These are phyloP conservation scores for Beverwykella pulmonaria DNA, from an alignment of 495 filamentous ascomycete genomes.

Conservation along the genomic window DNA sequence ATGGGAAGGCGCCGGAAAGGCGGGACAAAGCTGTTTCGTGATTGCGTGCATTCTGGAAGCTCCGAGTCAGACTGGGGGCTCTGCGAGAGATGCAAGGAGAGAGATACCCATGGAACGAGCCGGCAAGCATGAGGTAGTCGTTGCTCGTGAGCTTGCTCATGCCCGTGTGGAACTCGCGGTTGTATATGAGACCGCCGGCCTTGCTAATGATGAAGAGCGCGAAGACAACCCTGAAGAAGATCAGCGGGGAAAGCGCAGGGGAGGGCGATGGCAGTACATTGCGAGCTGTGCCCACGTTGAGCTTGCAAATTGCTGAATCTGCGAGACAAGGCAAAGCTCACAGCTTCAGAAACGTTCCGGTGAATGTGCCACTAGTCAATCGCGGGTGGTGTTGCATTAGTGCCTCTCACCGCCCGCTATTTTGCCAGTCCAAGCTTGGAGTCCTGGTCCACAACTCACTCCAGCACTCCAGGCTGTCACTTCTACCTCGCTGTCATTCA, in stretches of 20 bases:
- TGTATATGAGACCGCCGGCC: constrained; percentile 93
- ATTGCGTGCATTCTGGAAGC: constrained; percentile 37
- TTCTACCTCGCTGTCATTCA: not conserved
- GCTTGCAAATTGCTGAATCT: not conserved
- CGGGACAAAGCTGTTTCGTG: constrained; percentile 42
- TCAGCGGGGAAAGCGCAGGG: constrained; percentile 9
- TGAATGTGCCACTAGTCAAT: not conserved
- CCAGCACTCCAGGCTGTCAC: not conserved
- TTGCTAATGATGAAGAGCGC: constrained; percentile 97
- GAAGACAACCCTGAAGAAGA: constrained; percentile 74
- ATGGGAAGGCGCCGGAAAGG: constrained; percentile 38
- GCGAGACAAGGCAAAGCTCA: not conserved
- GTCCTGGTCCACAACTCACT: not conserved
- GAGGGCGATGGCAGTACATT: not conserved
- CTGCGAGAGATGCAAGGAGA: constrained; percentile 36
- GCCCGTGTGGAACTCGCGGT: constrained; percentile 82
- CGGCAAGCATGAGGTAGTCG: constrained; percentile 95
- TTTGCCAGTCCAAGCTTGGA: not conserved
- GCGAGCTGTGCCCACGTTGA: not conserved
- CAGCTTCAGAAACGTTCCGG: not conserved
- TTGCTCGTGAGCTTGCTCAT: constrained; percentile 88
- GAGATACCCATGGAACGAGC: constrained; percentile 89
- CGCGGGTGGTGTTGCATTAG: not conserved
- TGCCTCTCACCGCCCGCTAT: not conserved
- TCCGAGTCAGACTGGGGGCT: not conserved